Evolutionary conservation across 768 basidiomycete species (phyloP), one percentile per base, ranked within the genome.

Genomic region (Dentipellis fragilis): DNA sequence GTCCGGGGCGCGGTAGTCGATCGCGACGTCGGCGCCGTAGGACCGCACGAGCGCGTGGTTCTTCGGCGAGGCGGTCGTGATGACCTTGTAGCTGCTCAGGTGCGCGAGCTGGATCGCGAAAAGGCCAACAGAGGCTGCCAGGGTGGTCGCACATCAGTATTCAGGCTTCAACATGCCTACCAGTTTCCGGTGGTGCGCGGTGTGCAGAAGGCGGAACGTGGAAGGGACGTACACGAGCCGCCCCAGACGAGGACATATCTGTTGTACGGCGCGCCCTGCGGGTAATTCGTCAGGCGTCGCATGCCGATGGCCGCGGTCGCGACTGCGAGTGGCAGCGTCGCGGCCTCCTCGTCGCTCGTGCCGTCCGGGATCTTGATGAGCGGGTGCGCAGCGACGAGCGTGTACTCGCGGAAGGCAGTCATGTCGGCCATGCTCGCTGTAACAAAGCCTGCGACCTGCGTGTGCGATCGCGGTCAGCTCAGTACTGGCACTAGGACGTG

Each of bases 31-130:
- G 16, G 74, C 74, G 10, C 74, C 66, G 50, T 68, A 65, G 3
- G 66, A 61, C 61, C 67, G 70, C 56, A 71, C 61, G 19, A 73
- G 66, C 16, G 66, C 71, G 59, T 63, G 66, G 55, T 72, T 70
- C 45, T 64, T 63, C 10, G 67, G 68, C 8, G 72, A 73, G 17
- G 66, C 63, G 19, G 66, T 65, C 4, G 71, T 62, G 52, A 70
- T 60, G 52, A 72, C 69, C 47, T 67, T 65, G 57, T 61, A 66
- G 4, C 67, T 68, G 0, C 65, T 58, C 9, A 65, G 56, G 14
- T 59, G 55, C 17, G 66, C 67, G 19, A 71, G 58, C 50, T 69
- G 63, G 36, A 66, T 57, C 3, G 66, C 68, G 52, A 55, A 68
- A 46, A 64, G 59, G 8, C 73, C 73, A 48, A 73, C 19, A 17